Evolutionary conservation across 768 basidiomycete genomes (phyloP).

Genomic region (Megacollybia marginata): DNA sequence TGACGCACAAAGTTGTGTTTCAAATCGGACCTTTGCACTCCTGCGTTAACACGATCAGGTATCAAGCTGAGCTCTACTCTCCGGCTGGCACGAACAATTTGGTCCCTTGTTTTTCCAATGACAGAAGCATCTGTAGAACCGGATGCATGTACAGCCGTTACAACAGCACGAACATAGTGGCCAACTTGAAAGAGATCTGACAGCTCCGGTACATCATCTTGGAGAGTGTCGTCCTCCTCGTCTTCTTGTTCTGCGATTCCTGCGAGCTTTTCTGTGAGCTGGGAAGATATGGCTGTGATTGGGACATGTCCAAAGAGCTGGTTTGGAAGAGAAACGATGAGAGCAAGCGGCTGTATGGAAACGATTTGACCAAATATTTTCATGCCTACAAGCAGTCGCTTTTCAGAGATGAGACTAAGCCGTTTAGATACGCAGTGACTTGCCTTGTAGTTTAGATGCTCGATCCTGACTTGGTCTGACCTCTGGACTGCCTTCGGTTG

Average conservation of each 20-base stretch:
- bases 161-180: slow-evolving; percentile 77
- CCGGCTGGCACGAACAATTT: slow-evolving; percentile 57
- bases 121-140: slow-evolving; percentile 55
- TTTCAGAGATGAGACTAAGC: slow-evolving; percentile 5
- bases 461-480: slow-evolving; percentile 62
- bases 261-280: slow-evolving; percentile 69
- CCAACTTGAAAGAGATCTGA: slow-evolving; percentile 73
- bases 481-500: slow-evolving; percentile 30
- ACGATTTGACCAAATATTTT: slow-evolving; percentile 85
- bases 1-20: slow-evolving; percentile 64
- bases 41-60: slow-evolving; percentile 80
- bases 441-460: slow-evolving; percentile 93
- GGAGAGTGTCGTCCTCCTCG: slow-evolving; percentile 42
- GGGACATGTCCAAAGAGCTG: slow-evolving; percentile 92
- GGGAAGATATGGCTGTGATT: slow-evolving; percentile 83
- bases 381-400: slow-evolving; percentile 81
- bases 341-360: slow-evolving; percentile 78
- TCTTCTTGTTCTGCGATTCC: slow-evolving; percentile 46
- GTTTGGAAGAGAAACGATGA: slow-evolving; percentile 92
- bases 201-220: slow-evolving; percentile 60
- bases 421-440: slow-evolving; percentile 1
- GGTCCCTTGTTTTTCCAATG: slow-evolving; percentile 59
- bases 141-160: slow-evolving; percentile 59
- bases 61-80: slow-evolving; percentile 80
- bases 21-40: slow-evolving; percentile 72